A percentile compares a stretch with the other conserved stretches of the same genome.
Conservation (phyloP, 78 protist species). For the Monocercomonoides exilis region DNA sequence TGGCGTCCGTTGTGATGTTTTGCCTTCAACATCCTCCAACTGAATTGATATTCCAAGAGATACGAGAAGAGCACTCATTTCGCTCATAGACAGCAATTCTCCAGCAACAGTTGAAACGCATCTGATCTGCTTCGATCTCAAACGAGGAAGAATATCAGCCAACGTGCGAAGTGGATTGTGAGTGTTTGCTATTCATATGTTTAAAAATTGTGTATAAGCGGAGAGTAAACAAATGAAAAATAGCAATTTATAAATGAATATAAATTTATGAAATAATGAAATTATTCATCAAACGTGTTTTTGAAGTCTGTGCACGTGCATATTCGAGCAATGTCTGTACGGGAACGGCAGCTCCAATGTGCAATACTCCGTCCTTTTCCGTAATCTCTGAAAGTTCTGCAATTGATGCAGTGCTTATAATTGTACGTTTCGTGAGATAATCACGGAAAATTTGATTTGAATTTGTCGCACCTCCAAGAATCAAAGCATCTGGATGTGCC, state of each 20-base stretch:
- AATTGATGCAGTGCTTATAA: neutral
- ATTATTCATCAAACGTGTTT: neutral
- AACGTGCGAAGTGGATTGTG: neutral
- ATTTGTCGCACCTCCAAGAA: conserved; percentile 11
- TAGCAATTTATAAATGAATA: too few relatives aligned
- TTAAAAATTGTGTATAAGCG: too few relatives aligned
- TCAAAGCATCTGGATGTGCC: neutral
- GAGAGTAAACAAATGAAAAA: too few relatives aligned
- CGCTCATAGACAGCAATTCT: neutral
- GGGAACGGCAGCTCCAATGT: neutral
- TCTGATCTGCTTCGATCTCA: neutral
- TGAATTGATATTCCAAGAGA: neutral
- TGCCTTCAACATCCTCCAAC: too few relatives aligned
- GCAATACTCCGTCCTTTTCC: neutral
- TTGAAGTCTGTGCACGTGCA: neutral
- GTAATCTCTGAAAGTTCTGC: neutral
- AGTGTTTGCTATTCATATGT: neutral
- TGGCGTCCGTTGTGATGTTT: too few relatives aligned
- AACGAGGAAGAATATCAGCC: neutral
- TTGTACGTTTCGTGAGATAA: neutral
- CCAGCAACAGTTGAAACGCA: conserved; percentile 4
- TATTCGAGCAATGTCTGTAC: neutral
- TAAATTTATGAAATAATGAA: neutral
- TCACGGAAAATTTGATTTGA: neutral
- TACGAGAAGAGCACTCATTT: neutral